Conservation (phyloP, 2,329 filamentous ascomycete species). For the Zopfia rhizophila region DNA sequence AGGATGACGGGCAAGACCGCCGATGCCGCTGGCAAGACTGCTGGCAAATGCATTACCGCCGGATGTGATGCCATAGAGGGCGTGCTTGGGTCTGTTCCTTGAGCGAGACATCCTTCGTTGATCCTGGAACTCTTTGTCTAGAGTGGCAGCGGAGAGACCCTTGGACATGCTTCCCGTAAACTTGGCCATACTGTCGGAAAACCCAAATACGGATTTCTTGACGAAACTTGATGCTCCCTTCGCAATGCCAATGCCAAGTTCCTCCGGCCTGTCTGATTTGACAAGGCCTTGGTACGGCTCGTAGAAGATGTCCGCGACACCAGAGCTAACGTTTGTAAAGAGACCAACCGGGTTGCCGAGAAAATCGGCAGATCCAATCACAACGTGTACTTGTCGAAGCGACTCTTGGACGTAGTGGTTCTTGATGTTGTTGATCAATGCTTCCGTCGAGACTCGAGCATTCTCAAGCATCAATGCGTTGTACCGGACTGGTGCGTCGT, state of each 20-base stretch:
- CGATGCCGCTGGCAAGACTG: slow-evolving; percentile 91
- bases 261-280: slow-evolving; percentile 93
- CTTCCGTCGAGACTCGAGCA: slow-evolving; percentile 85
- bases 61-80: slow-evolving; percentile 93
- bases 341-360: slow-evolving; percentile 95
- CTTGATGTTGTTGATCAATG: slow-evolving; percentile 85
- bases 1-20: slow-evolving; percentile 91
- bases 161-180: slow-evolving; percentile 98
- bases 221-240: slow-evolving; percentile 97
- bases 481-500: slow-evolving; percentile 92
- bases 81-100: slow-evolving; percentile 95
- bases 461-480: slow-evolving; percentile 97
- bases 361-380: slow-evolving; percentile 96
- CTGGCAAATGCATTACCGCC: slow-evolving; percentile 95
- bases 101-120: slow-evolving; percentile 91
- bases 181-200: slow-evolving; percentile 97
- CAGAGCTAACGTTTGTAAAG: slow-evolving; percentile 98
- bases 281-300: slow-evolving; percentile 98
- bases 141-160: slow-evolving; percentile 90
- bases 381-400: slow-evolving; percentile 95
- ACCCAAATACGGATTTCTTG: slow-evolving; percentile 98
- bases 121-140: slow-evolving; percentile 99
- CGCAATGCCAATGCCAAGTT: slow-evolving; percentile 92
- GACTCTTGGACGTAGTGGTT: slow-evolving; percentile 98
- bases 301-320: slow-evolving; percentile 98